Evolutionary conservation across 305 asterid genomes (phyloP).

Genomic region (Rubia balearica): DNA sequence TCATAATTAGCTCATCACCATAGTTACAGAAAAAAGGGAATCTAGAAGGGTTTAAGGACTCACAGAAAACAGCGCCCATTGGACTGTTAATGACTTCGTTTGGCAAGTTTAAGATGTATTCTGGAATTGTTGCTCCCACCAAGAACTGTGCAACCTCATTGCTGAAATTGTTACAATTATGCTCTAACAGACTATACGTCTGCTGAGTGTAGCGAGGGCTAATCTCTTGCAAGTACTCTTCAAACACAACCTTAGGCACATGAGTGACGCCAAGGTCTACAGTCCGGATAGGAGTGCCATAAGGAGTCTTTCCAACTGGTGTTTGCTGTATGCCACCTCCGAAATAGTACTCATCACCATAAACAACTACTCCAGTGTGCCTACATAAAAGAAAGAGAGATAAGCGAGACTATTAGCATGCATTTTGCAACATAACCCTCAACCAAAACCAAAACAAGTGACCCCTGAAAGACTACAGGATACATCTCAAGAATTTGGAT

Average conservation of each 20-base stretch:
- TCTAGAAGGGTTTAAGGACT: conserved; percentile 24
- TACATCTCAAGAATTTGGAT: not conserved
- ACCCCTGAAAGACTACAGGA: not conserved
- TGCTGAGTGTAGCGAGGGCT: conserved; percentile 80
- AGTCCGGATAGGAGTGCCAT: conserved; percentile 70
- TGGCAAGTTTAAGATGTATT: conserved; percentile 85
- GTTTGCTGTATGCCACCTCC: conserved; percentile 86
- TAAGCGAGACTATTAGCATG: not conserved
- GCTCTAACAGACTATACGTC: conserved; percentile 64
- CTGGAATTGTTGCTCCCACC: conserved; percentile 67
- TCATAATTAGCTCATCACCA: not conserved
- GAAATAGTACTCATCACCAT: conserved; percentile 81
- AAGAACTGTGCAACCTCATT: conserved; percentile 91
- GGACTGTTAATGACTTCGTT: conserved; percentile 86
- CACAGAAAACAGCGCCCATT: conserved; percentile 79
- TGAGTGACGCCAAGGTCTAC: conserved; percentile 82
- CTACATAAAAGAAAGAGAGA: conserved; percentile 29
- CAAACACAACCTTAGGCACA: conserved; percentile 84
- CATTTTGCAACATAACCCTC: not conserved
- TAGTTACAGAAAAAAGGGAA: not conserved
- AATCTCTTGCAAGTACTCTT: conserved; percentile 70
- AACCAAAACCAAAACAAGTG: not conserved
- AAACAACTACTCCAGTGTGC: conserved; percentile 94
- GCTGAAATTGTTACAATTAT: conserved; percentile 93
- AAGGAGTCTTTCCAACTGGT: conserved; percentile 70